These are phyloP conservation scores for Hemileia vastatrix DNA, from an alignment of 1,284 basidiomycete species.

Conservation along the genomic window DNA sequence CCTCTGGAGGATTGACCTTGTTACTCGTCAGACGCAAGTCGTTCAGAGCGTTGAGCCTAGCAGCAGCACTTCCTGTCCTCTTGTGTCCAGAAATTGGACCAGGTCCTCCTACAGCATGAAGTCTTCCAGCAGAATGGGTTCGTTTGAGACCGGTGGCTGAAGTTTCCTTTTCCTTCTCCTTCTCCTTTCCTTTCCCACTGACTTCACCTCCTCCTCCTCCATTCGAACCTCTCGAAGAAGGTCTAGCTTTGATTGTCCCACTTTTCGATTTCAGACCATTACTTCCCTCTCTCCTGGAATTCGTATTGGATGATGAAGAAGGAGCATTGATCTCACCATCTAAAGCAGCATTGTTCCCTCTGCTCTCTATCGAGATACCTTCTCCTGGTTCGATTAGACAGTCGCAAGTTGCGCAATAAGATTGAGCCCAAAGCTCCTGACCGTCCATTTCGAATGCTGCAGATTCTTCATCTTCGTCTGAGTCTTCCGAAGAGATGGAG, in stretches of 20 bases:
- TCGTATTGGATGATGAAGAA: conserved; percentile 3
- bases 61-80: conserved; percentile 34
- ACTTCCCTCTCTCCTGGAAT: conserved; percentile 4
- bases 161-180: background rate
- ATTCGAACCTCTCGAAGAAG: background rate
- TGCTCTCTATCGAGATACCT: conserved; percentile 24
- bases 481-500: conserved; percentile 22
- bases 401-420: conserved; percentile 36
- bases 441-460: conserved; percentile 38
- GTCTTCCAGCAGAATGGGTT: conserved; percentile 31
- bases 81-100: conserved; percentile 29
- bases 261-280: conserved; percentile 31
- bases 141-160: conserved; percentile 24
- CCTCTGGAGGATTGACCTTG: conserved; percentile 25
- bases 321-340: conserved; percentile 1
- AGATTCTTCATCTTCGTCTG: conserved; percentile 31
- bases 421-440: conserved; percentile 37
- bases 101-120: conserved; percentile 30
- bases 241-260: conserved; percentile 32
- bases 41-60: conserved; percentile 35
- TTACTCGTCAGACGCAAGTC: conserved; percentile 37
- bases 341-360: background rate
- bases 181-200: background rate
- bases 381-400: conserved; percentile 37
- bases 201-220: too few species aligned